phyloP scores from a whole-genome alignment of 768 basidiomycete species.

The Kondoa malvinella region DNA sequence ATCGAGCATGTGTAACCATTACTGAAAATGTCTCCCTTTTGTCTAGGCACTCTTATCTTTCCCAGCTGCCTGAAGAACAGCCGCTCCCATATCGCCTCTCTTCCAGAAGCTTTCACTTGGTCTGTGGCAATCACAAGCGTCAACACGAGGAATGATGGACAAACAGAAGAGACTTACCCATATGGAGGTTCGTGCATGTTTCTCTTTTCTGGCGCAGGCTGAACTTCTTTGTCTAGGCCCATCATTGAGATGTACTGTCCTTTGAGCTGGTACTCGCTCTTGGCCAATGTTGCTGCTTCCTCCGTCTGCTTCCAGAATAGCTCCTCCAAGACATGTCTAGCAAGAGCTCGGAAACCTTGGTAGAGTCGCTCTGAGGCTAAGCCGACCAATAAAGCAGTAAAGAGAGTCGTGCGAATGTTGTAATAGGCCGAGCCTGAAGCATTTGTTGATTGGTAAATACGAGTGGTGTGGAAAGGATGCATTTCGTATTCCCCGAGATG shows the following conservation, averaged over 20 bases:
- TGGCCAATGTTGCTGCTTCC: slow-evolving; percentile 28
- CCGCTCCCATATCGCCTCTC: not conserved
- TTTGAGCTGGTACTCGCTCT: slow-evolving; percentile 5
- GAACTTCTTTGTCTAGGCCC: not conserved
- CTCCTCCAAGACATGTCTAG: slow-evolving; percentile 55
- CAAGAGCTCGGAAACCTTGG: slow-evolving; percentile 45
- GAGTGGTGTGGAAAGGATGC: slow-evolving; percentile 9
- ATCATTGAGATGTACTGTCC: slow-evolving; percentile 10
- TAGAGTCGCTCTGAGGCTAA: slow-evolving; percentile 77
- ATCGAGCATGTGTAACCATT: no score
- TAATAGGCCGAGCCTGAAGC: slow-evolving; percentile 13
- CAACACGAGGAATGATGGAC: no score
- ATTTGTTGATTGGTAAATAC: slow-evolving; percentile 13
- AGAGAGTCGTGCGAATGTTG: slow-evolving; percentile 31
- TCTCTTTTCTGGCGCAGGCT: not conserved
- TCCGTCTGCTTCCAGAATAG: slow-evolving; percentile 58
- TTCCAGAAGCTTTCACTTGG: not conserved
- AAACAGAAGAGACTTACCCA: no score
- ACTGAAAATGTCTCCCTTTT: no score
- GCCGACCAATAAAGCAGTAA: slow-evolving; percentile 54
- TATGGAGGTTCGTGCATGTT: not conserved
- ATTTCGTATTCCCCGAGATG: slow-evolving; percentile 8
- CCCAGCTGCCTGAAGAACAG: not conserved
- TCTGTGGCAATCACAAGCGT: no score
- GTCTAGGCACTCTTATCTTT: no score